Percentiles rank a stretch among this genome's conserved stretches.
Conservation (phyloP, 2,329 filamentous ascomycete species). For the Penicillium oxalicum region DNA sequence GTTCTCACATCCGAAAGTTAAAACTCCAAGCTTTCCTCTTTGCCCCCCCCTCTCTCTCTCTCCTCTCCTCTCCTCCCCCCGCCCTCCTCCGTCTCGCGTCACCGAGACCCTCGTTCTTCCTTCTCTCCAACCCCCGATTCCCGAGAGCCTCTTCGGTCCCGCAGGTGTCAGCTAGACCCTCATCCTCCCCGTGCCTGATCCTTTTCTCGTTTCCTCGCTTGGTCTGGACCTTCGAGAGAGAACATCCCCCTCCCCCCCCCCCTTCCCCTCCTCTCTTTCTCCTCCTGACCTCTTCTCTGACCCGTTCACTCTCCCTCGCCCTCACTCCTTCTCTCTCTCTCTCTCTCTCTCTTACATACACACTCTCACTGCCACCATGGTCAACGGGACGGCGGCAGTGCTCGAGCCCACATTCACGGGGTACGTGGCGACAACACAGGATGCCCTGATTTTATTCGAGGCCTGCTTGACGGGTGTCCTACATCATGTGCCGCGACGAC, state of each 20-base stretch:
- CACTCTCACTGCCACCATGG: conserved; percentile 26
- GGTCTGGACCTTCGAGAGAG: no score
- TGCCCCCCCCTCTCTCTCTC: neutral
- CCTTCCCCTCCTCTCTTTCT: no score
- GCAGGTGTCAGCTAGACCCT: no score
- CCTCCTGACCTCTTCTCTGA: neutral
- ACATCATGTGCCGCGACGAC: conserved; percentile 71
- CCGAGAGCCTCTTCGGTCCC: no score
- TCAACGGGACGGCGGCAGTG: conserved; percentile 41
- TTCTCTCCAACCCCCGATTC: conserved; percentile 4
- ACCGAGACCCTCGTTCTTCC: neutral
- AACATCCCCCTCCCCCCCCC: no score
- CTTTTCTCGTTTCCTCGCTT: no score
- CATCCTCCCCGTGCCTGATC: no score
- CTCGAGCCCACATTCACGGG: conserved; percentile 63
- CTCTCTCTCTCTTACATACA: conserved; percentile 6
- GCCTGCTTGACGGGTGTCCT: conserved; percentile 65
- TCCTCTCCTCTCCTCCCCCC: neutral
- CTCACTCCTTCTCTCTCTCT: neutral
- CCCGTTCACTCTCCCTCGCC: neutral
- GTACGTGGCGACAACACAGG: conserved; percentile 61
- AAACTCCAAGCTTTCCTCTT: neutral
- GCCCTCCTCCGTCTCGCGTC: neutral
- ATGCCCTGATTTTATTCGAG: conserved; percentile 76
- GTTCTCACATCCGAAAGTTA: neutral